Conservation (phyloP, 23 red algal species). For the Gracilaria caudata region DNA sequence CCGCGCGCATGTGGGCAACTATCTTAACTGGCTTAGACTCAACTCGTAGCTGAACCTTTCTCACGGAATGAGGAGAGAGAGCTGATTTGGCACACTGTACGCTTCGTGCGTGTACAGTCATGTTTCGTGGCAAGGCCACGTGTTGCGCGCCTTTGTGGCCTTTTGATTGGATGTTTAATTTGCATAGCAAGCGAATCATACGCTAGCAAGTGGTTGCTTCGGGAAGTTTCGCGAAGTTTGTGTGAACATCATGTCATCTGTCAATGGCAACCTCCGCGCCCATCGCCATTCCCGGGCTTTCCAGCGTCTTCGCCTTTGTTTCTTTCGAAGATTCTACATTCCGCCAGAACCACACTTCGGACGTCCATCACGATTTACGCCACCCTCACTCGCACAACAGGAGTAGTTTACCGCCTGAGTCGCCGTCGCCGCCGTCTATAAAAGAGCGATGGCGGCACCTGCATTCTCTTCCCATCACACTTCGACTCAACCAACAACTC, state of each 20-base stretch:
- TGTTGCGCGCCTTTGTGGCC: no score
- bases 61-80: no score
- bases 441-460: background rate
- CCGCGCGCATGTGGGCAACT: constrained; percentile 31
- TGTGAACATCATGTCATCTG: background rate
- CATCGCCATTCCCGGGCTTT: background rate
- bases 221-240: background rate
- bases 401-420: background rate
- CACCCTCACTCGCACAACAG: background rate
- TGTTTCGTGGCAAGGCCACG: no score
- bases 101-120: background rate
- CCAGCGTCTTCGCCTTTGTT: background rate
- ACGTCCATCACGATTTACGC: no score
- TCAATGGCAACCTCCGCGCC: background rate
- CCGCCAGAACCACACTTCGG: background rate
- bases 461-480: background rate
- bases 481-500: background rate
- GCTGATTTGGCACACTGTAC: no score
- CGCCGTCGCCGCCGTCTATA: background rate
- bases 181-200: background rate
- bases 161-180: background rate
- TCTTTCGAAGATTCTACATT: background rate
- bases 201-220: background rate
- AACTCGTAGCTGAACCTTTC: no score
- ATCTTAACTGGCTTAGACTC: background rate